phyloP scores from a whole-genome alignment of 768 basidiomycete species.

The Coprinopsis marcescibilis region DNA sequence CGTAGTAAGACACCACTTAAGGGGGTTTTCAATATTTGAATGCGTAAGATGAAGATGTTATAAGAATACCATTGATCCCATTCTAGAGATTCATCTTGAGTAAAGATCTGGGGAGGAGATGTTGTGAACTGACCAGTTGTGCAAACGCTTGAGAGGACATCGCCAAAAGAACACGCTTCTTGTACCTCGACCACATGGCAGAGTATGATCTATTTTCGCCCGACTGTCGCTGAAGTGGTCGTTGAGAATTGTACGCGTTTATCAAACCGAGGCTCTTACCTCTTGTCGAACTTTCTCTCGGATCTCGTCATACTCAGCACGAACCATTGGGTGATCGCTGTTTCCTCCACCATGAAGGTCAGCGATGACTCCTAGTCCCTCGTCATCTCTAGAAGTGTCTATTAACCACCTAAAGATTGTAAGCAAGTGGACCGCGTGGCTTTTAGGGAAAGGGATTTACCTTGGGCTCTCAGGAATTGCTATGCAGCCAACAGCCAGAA shows the following conservation, averaged over 20 bases:
- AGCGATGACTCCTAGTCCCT: conserved; percentile 81
- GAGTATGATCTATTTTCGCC: conserved; percentile 73
- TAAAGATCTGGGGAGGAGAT: conserved; percentile 2
- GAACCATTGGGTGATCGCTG: conserved; percentile 56
- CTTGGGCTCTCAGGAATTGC: conserved; percentile 89
- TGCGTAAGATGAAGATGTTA: conserved; percentile 4
- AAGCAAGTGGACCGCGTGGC: conserved; percentile 22
- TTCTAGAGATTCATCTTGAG: conserved; percentile 44
- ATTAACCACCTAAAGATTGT: conserved; percentile 68
- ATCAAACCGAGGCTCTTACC: conserved; percentile 28
- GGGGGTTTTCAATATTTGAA: conserved; percentile 8
- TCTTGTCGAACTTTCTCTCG: conserved; percentile 73
- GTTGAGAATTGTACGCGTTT: conserved; percentile 1
- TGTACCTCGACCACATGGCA: conserved; percentile 84
- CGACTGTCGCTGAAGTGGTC: conserved; percentile 59
- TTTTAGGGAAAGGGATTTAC: conserved; percentile 27
- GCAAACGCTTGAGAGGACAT: conserved; percentile 97
- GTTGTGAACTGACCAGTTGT: conserved; percentile 62
- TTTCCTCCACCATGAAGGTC: conserved; percentile 87
- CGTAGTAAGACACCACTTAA: conserved; percentile 89
- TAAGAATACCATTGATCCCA: conserved; percentile 76
- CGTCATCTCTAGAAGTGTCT: conserved; percentile 76
- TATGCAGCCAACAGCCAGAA: conserved; percentile 75
- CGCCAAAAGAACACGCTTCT: conserved; percentile 81
- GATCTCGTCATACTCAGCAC: conserved; percentile 86